Evolutionary conservation across 2,329 filamentous ascomycete species (phyloP).

Genomic region (Tolypocladium ophioglossoides): DNA sequence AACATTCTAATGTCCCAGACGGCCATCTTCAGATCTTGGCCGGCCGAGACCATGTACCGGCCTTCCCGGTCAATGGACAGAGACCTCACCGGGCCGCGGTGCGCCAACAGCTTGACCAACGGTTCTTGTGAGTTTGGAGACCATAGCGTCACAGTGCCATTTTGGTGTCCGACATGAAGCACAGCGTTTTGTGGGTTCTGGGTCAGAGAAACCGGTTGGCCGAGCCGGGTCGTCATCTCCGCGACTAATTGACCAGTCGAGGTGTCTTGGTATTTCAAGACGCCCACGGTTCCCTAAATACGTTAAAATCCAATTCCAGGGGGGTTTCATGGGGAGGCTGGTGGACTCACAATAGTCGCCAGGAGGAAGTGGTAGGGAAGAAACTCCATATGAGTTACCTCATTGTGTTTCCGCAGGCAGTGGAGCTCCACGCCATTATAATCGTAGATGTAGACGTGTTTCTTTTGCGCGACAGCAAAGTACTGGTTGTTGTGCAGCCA

Average conservation of each 20-base stretch:
- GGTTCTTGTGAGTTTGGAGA: conserved; percentile 83
- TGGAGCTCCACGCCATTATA: conserved; percentile 84
- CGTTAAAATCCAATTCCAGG: background rate
- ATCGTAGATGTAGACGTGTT: conserved; percentile 95
- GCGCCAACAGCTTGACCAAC: conserved; percentile 82
- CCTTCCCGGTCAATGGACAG: conserved; percentile 82
- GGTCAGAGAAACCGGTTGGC: conserved; percentile 69
- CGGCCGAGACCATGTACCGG: conserved; percentile 89
- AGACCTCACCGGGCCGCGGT: conserved; percentile 78
- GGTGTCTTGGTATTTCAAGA: conserved; percentile 88
- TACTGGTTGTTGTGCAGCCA: conserved; percentile 94
- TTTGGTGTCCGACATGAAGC: conserved; percentile 86
- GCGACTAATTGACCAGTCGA: conserved; percentile 84
- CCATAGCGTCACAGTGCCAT: conserved; percentile 91
- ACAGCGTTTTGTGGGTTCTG: conserved; percentile 93
- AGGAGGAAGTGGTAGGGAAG: conserved; percentile 93
- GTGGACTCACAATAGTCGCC: conserved; percentile 60
- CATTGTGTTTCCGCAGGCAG: conserved; percentile 78
- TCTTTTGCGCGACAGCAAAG: conserved; percentile 94
- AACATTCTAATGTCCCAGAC: conserved; percentile 95
- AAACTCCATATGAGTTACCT: conserved; percentile 91
- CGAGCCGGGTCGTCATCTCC: conserved; percentile 76
- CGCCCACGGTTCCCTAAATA: conserved; percentile 60
- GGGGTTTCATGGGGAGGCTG: background rate
- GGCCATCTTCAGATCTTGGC: conserved; percentile 84